These are phyloP conservation scores for Alnus rubra DNA, from an alignment of 306 rosid genomes.

Conservation along the genomic window DNA sequence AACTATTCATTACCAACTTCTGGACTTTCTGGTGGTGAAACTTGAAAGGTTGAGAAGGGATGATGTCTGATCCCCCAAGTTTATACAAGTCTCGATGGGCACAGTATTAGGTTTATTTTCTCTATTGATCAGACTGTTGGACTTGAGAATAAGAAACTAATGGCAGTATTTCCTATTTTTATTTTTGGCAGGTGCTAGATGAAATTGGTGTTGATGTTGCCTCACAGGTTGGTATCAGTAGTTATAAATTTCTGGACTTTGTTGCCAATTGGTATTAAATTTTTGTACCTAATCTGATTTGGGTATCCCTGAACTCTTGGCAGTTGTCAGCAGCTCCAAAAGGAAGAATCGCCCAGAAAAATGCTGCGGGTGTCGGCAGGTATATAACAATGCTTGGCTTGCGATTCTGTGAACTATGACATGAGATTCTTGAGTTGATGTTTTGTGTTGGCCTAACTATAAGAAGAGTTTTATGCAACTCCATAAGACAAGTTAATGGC, in stretches of 20 bases:
- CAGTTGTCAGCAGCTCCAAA: slow-evolving; percentile 96
- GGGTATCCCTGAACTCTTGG: slow-evolving; percentile 23
- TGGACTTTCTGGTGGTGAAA: slow-evolving; percentile 13
- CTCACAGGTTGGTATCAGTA: slow-evolving; percentile 69
- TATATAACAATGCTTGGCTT: slow-evolving; percentile 28
- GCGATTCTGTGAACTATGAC: background rate
- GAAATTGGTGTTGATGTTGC: slow-evolving; percentile 96
- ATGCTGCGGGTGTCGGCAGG: slow-evolving; percentile 76
- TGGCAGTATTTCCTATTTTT: slow-evolving; percentile 16
- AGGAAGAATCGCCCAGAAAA: slow-evolving; percentile 77
- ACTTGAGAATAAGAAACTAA: slow-evolving; percentile 26
- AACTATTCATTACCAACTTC: background rate
- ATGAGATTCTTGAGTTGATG: background rate
- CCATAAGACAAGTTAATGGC: no score
- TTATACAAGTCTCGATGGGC: background rate
- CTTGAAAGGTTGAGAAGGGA: slow-evolving; percentile 26
- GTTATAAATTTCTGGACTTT: slow-evolving; percentile 13
- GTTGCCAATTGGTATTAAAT: slow-evolving; percentile 1
- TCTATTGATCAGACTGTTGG: slow-evolving; percentile 21
- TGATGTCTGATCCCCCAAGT: slow-evolving; percentile 16
- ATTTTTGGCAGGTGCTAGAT: slow-evolving; percentile 76
- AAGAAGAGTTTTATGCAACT: background rate
- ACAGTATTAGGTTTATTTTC: slow-evolving; percentile 8
- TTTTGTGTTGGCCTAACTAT: background rate
- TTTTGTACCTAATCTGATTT: slow-evolving; percentile 42